Conservation (phyloP, 306 rosid species). For the Vachellia collinsii region DNA sequence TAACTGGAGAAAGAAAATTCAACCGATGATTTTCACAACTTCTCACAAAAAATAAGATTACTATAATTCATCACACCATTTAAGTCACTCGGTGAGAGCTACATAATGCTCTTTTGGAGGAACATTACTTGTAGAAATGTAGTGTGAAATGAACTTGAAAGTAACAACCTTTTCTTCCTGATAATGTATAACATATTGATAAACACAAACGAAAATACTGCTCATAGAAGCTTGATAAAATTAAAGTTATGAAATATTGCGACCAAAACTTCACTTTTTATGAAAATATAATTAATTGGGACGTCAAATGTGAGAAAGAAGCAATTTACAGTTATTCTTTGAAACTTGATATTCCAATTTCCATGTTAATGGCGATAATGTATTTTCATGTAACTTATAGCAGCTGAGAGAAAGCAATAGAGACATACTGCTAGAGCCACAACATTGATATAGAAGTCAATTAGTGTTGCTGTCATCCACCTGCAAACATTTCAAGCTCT, state of each 20-base stretch:
- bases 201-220: background rate
- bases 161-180: background rate
- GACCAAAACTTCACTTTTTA: background rate
- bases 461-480: slow-evolving; percentile 74
- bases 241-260: background rate
- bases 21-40: slow-evolving; percentile 27
- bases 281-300: background rate
- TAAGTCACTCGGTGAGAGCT: slow-evolving; percentile 4
- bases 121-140: background rate
- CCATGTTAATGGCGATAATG: slow-evolving; percentile 10
- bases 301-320: background rate
- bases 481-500: slow-evolving; percentile 54
- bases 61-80: slow-evolving; percentile 9
- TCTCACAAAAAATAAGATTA: slow-evolving; percentile 6
- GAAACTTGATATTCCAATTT: slow-evolving; percentile 7
- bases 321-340: slow-evolving; percentile 19
- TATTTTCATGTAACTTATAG: slow-evolving; percentile 23
- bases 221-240: background rate
- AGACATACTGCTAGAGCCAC: slow-evolving; percentile 71
- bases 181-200: background rate
- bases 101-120: slow-evolving; percentile 9
- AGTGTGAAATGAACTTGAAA: background rate
- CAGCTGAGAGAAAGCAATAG: slow-evolving; percentile 28
- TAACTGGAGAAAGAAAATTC: background rate
- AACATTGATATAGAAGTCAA: slow-evolving; percentile 86